phyloP scores from a whole-genome alignment of 495 filamentous ascomycete species.

The Daldinia childiae region DNA sequence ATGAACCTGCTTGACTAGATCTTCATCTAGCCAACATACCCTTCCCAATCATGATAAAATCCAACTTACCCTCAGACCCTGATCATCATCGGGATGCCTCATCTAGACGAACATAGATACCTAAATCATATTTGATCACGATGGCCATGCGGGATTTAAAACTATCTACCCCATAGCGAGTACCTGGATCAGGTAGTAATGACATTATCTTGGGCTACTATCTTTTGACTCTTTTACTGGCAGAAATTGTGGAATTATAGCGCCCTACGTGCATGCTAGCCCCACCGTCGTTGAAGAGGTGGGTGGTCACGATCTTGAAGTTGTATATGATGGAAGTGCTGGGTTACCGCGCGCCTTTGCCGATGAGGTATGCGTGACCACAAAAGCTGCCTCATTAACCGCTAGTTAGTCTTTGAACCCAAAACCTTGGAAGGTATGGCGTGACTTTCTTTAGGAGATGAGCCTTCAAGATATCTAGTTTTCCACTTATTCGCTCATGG shows the following conservation, averaged over 20 bases:
- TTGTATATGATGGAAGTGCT: not conserved
- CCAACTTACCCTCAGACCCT: not conserved
- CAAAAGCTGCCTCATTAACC: not conserved
- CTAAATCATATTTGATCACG: constrained; percentile 21
- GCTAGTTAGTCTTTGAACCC: not conserved
- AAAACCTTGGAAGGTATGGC: not conserved
- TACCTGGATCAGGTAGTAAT: constrained; percentile 12
- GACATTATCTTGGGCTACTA: constrained; percentile 1
- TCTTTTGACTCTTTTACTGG: constrained; percentile 13
- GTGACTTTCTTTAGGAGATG: not conserved
- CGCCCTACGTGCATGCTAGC: constrained; percentile 21
- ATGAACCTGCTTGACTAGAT: not conserved
- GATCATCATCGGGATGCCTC: not conserved
- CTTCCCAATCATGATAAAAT: not conserved
- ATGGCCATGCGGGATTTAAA: constrained; percentile 6
- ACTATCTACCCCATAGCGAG: constrained; percentile 12
- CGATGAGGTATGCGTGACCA: not conserved
- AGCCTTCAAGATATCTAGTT: not conserved
- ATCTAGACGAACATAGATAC: constrained; percentile 14
- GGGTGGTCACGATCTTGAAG: not conserved
- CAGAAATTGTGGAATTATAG: constrained; percentile 13
- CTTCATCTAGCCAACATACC: not conserved
- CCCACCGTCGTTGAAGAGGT: constrained; percentile 11
- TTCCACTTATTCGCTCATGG: not conserved
- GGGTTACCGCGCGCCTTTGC: not conserved